A percentile compares a stretch with the other conserved stretches of the same genome.
These are phyloP conservation scores for Neurospora tetrasperma DNA, from an alignment of 495 filamentous ascomycete genomes.

Conservation along the genomic window DNA sequence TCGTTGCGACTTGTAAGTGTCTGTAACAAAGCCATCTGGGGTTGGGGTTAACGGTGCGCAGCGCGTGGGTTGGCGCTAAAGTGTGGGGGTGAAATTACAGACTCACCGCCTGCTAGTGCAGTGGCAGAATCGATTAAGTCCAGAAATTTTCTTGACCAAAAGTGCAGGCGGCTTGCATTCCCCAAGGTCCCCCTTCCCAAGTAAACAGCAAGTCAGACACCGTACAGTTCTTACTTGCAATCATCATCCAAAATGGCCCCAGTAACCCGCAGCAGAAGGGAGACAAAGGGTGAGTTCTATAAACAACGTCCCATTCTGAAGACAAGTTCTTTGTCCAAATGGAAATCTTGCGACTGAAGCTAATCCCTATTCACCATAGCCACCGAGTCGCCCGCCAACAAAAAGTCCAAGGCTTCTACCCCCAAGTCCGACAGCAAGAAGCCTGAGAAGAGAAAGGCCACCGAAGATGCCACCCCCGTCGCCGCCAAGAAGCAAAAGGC, in stretches of 20 bases:
- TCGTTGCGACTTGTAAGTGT: background rate
- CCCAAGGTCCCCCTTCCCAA: background rate
- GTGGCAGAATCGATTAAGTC: slow-evolving; percentile 9
- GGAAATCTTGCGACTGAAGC: slow-evolving; percentile 2
- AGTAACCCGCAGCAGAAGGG: slow-evolving; percentile 52
- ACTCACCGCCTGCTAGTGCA: slow-evolving; percentile 9
- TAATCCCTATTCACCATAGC: slow-evolving; percentile 29
- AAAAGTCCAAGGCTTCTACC: slow-evolving; percentile 40
- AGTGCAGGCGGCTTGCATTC: background rate
- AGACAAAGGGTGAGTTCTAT: slow-evolving; percentile 55
- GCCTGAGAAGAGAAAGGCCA: slow-evolving; percentile 41
- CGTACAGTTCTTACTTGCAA: background rate
- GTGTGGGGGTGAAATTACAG: background rate
- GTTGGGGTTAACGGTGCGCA: background rate
- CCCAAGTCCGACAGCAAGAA: slow-evolving; percentile 14
- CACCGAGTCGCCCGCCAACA: slow-evolving; percentile 47
- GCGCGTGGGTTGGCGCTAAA: background rate
- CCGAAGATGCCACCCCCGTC: slow-evolving; percentile 34
- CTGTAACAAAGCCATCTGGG: background rate
- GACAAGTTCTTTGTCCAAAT: background rate
- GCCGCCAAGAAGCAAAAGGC: slow-evolving; percentile 33
- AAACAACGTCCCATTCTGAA: background rate
- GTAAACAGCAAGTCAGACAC: background rate
- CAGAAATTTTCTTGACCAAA: slow-evolving; percentile 15
- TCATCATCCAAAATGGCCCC: slow-evolving; percentile 48